A percentile compares a stretch with the other conserved stretches of the same genome.
phyloP scores from a whole-genome alignment of 352 stramenopile species.

The Phytophthora fragariaefolia region DNA sequence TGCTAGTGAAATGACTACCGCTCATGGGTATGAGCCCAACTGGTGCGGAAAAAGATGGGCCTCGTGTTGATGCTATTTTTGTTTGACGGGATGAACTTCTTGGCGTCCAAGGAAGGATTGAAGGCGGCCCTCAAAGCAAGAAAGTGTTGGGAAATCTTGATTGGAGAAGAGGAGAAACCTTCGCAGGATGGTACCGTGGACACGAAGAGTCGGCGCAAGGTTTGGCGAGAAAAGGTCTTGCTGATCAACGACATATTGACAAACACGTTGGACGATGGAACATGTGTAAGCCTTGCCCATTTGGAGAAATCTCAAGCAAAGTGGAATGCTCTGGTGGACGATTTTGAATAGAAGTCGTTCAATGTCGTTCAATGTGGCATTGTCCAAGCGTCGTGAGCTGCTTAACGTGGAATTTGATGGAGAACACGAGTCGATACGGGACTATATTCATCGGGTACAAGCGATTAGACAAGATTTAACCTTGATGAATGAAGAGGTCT shows the following conservation, averaged over 20 bases:
- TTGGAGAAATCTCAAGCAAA: conserved; percentile 15
- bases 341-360: conserved; percentile 27
- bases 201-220: conserved; percentile 2
- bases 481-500: background rate
- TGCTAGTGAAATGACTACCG: too few relatives aligned
- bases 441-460: conserved; percentile 8
- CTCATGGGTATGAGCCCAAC: conserved; percentile 31
- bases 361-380: conserved; percentile 13
- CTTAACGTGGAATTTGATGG: conserved; percentile 4
- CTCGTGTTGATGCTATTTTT: conserved; percentile 3
- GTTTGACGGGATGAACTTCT: conserved; percentile 17
- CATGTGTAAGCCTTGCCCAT: conserved; percentile 12
- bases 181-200: background rate
- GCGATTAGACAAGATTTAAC: conserved; percentile 4
- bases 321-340: conserved; percentile 13
- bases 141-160: conserved; percentile 18
- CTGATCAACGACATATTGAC: conserved; percentile 20
- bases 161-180: conserved; percentile 8
- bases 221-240: conserved; percentile 11
- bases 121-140: conserved; percentile 16
- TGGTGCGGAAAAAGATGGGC: background rate
- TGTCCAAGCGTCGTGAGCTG: background rate
- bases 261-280: conserved; percentile 23
- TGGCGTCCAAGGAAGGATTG: conserved; percentile 16
- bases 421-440: background rate